Evolutionary conservation across 768 basidiomycete genomes (phyloP).

Genomic region (Heimioporus sp.): DNA sequence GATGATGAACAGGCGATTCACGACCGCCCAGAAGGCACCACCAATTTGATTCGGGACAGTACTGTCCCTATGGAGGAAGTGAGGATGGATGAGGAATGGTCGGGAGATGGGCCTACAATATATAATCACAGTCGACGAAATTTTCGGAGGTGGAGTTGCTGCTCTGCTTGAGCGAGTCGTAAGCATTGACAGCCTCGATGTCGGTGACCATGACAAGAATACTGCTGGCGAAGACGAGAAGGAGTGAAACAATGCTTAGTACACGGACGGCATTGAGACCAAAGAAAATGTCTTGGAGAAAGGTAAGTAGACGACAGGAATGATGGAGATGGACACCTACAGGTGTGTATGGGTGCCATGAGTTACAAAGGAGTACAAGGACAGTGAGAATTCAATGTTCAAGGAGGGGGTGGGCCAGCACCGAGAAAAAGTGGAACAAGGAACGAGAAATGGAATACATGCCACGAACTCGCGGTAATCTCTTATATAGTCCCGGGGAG

Average conservation of each 20-base stretch:
- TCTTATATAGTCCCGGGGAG: constrained; percentile 23
- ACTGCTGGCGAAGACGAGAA: constrained; percentile 79
- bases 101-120: constrained; percentile 52
- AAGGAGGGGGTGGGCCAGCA: constrained; percentile 32
- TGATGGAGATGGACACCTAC: constrained; percentile 32
- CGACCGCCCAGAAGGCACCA: constrained; percentile 88
- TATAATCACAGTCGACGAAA: constrained; percentile 68
- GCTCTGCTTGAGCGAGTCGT: constrained; percentile 41
- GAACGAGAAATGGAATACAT: constrained; percentile 5
- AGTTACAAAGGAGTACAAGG: constrained; percentile 6
- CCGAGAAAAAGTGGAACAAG: constrained; percentile 16
- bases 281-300: constrained; percentile 56
- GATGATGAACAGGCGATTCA: constrained; percentile 85
- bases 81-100: constrained; percentile 1
- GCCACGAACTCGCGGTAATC: neutral
- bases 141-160: constrained; percentile 30
- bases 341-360: constrained; percentile 39
- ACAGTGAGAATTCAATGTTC: constrained; percentile 15
- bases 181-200: constrained; percentile 70
- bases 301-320: constrained; percentile 1
- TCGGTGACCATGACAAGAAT: constrained; percentile 73
- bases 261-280: constrained; percentile 76
- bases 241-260: constrained; percentile 74
- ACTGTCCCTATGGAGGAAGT: constrained; percentile 48
- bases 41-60: constrained; percentile 91